Evolutionary conservation across 208 protist genomes (phyloP).

Genomic region (Trypanosoma mega): DNA sequence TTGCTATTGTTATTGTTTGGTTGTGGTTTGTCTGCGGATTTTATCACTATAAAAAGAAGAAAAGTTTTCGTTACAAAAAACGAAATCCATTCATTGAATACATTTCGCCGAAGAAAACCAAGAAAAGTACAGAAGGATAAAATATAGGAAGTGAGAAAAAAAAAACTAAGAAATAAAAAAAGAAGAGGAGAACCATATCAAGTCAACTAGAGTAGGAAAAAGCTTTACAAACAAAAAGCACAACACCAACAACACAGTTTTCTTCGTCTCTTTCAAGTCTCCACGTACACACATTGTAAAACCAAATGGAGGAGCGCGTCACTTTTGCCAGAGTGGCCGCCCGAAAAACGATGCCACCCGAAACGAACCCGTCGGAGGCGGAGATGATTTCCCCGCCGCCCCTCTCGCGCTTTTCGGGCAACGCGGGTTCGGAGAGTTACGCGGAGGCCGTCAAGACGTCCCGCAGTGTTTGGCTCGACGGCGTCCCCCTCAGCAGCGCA

Average conservation of each 20-base stretch:
- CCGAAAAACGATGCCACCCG: neutral
- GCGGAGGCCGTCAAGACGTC: slow-evolving; percentile 33
- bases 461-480: slow-evolving; percentile 28
- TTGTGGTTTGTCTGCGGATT: neutral
- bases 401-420: no score
- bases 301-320: slow-evolving; percentile 4
- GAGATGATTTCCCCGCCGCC: no score
- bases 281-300: no score
- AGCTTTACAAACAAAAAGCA: neutral
- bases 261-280: no score
- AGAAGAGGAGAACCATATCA: no score
- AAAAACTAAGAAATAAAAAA: no score
- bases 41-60: slow-evolving; percentile 1
- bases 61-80: neutral
- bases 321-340: slow-evolving; percentile 17
- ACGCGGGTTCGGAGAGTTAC: slow-evolving; percentile 10
- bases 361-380: neutral
- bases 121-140: no score
- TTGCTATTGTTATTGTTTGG: slow-evolving; percentile 3
- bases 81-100: no score
- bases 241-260: no score
- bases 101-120: no score
- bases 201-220: neutral
- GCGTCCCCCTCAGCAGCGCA: slow-evolving; percentile 24
- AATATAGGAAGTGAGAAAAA: no score